phyloP scores from a whole-genome alignment of 495 filamentous ascomycete species.

The Thermothielavioides terrestris region DNA sequence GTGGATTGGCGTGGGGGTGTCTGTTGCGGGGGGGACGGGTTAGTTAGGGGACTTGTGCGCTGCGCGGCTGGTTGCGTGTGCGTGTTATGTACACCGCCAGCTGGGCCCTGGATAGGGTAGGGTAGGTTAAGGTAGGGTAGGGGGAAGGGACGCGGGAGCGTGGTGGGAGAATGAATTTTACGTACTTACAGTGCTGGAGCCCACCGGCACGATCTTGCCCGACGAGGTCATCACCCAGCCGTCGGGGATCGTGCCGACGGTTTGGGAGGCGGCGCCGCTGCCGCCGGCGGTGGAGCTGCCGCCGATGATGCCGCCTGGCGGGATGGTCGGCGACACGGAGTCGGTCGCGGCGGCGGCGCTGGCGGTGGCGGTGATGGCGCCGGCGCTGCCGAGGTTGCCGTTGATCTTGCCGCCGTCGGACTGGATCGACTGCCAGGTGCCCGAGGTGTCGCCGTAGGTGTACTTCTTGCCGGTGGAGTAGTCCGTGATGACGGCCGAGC shows the following conservation, averaged over 20 bases:
- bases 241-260: conserved; percentile 45
- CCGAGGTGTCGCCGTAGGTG: conserved; percentile 64
- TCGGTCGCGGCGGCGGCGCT: conserved; percentile 31
- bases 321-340: conserved; percentile 28
- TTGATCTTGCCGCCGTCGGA: conserved; percentile 49
- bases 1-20: conserved; percentile 4
- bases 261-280: conserved; percentile 44
- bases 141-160: not conserved
- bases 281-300: conserved; percentile 32
- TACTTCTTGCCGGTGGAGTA: conserved; percentile 86
- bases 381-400: conserved; percentile 46
- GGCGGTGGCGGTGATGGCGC: conserved; percentile 39
- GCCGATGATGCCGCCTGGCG: conserved; percentile 53
- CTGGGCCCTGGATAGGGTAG: too few relatives aligned
- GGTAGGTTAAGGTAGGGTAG: too few relatives aligned
- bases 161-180: not conserved
- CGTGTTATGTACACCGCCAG: too few relatives aligned
- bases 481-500: conserved; percentile 68
- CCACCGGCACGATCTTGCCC: conserved; percentile 57
- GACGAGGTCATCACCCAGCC: conserved; percentile 68
- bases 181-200: conserved; percentile 30
- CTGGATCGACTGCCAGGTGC: conserved; percentile 59
- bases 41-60: too few relatives aligned
- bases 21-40: not conserved
- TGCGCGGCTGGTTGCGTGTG: too few relatives aligned